These are phyloP conservation scores for Sisymbrium irio DNA, from an alignment of 345 rosid genomes.

Conservation along the genomic window DNA sequence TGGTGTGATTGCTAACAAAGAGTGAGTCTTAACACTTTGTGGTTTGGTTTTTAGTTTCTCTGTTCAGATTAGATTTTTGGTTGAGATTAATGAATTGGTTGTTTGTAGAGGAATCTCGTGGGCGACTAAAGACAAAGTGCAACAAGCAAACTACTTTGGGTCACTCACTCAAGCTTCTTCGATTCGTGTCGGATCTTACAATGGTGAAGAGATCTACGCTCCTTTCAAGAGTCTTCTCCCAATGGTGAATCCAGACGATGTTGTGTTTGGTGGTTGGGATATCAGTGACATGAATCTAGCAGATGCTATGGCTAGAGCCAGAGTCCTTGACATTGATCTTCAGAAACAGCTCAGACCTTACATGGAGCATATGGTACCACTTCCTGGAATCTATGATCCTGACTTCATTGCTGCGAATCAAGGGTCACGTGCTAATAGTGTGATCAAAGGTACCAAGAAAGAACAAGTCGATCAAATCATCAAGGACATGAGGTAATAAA, in stretches of 20 bases:
- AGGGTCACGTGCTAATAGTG: slow-evolving; percentile 84
- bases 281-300: slow-evolving; percentile 95
- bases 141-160: slow-evolving; percentile 95
- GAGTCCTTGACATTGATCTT: slow-evolving; percentile 81
- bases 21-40: slow-evolving; percentile 50
- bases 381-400: slow-evolving; percentile 80
- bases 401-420: slow-evolving; percentile 99
- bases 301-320: slow-evolving; percentile 96
- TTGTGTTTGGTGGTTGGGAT: slow-evolving; percentile 99
- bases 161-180: slow-evolving; percentile 93
- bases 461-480: slow-evolving; percentile 82
- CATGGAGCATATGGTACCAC: slow-evolving; percentile 96
- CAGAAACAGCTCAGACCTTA: slow-evolving; percentile 94
- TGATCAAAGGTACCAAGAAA: slow-evolving; percentile 84
- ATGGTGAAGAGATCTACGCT: slow-evolving; percentile 97
- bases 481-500: slow-evolving; percentile 75
- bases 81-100: background rate
- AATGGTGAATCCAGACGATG: slow-evolving; percentile 91
- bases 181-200: slow-evolving; percentile 88
- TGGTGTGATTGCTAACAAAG: slow-evolving; percentile 84
- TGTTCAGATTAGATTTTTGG: background rate
- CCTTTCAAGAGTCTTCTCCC: slow-evolving; percentile 98
- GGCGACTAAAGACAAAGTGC: slow-evolving; percentile 97
- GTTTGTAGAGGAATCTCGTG: slow-evolving; percentile 96
- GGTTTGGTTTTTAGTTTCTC: background rate